Percentiles rank a stretch among this genome's conserved stretches.
Evolutionary conservation across 176 grass and related monocot genomes (phyloP).

Genomic region (Carex kokanica): DNA sequence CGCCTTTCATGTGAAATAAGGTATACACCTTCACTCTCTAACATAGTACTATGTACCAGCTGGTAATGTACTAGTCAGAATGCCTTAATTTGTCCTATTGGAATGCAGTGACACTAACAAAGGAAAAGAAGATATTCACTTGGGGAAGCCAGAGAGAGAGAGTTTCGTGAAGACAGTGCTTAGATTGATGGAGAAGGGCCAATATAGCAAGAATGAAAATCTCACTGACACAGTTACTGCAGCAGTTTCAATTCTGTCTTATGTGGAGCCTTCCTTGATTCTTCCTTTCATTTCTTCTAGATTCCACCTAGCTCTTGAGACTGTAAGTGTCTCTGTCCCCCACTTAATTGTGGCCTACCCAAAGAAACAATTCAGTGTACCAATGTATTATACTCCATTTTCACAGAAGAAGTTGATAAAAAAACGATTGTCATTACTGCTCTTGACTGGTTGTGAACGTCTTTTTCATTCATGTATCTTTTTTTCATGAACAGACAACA

Average conservation of each 20-base stretch:
- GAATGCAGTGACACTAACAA: slow-evolving; percentile 32
- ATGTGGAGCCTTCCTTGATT: slow-evolving; percentile 79
- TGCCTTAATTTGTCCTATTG: background rate
- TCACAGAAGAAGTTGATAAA: slow-evolving; percentile 21
- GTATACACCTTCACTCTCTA: slow-evolving; percentile 40
- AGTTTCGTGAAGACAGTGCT: slow-evolving; percentile 67
- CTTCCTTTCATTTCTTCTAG: slow-evolving; percentile 92
- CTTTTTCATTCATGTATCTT: background rate
- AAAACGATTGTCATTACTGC: background rate
- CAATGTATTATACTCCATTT: slow-evolving; percentile 11
- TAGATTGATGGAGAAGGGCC: slow-evolving; percentile 90
- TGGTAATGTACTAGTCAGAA: background rate
- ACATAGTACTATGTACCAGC: background rate
- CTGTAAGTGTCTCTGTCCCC: slow-evolving; percentile 49
- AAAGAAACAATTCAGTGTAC: background rate
- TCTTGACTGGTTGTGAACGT: background rate
- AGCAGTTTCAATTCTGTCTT: slow-evolving; percentile 83
- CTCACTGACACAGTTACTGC: slow-evolving; percentile 80
- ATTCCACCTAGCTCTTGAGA: slow-evolving; percentile 80
- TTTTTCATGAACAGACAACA: slow-evolving; percentile 60
- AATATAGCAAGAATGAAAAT: slow-evolving; percentile 88
- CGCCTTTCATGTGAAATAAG: slow-evolving; percentile 74
- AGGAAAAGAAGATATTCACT: slow-evolving; percentile 33
- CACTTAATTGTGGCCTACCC: background rate
- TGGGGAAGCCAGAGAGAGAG: slow-evolving; percentile 68